phyloP scores from a whole-genome alignment of 1,284 basidiomycete genomes.

The Agaricales sp. region DNA sequence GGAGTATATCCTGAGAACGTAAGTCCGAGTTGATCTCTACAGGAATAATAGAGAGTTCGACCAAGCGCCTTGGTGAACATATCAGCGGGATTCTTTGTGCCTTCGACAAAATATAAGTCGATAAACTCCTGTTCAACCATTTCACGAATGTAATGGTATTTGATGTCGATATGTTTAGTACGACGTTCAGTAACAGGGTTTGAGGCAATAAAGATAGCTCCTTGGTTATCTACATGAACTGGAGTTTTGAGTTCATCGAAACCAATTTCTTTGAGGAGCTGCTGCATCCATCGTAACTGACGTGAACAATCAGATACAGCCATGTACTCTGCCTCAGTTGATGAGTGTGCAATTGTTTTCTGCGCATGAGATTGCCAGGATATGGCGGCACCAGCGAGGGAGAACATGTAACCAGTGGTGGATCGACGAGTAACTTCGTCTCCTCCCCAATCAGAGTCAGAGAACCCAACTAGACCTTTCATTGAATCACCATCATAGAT shows the following conservation, averaged over 20 bases:
- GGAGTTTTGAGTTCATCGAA: neutral
- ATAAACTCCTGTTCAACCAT: slow-evolving; percentile 13
- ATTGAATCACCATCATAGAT: slow-evolving; percentile 12
- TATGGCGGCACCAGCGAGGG: slow-evolving; percentile 13
- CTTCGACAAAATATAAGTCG: slow-evolving; percentile 10
- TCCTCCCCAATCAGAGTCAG: slow-evolving; percentile 20
- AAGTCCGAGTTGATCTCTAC: too few relatives aligned
- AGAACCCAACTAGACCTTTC: slow-evolving; percentile 11
- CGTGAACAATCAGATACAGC: slow-evolving; percentile 15
- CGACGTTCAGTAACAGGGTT: slow-evolving; percentile 19
- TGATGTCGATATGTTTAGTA: slow-evolving; percentile 31
- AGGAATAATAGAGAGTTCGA: too few relatives aligned
- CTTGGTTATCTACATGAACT: slow-evolving; percentile 25
- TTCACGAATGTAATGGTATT: slow-evolving; percentile 25
- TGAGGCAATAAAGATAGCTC: slow-evolving; percentile 20
- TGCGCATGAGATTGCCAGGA: slow-evolving; percentile 19
- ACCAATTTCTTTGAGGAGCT: slow-evolving; percentile 15
- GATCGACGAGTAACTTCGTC: slow-evolving; percentile 12
- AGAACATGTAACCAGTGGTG: slow-evolving; percentile 14
- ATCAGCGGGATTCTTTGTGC: slow-evolving; percentile 16
- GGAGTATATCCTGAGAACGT: too few relatives aligned
- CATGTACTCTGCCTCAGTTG: slow-evolving; percentile 24
- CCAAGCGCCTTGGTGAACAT: slow-evolving; percentile 17
- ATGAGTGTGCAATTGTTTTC: slow-evolving; percentile 18
- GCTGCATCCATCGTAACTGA: slow-evolving; percentile 16